Percentiles rank a stretch among this genome's conserved stretches.
These are phyloP conservation scores for Lagerstroemia speciosa DNA, from an alignment of 345 rosid genomes.

Conservation along the genomic window DNA sequence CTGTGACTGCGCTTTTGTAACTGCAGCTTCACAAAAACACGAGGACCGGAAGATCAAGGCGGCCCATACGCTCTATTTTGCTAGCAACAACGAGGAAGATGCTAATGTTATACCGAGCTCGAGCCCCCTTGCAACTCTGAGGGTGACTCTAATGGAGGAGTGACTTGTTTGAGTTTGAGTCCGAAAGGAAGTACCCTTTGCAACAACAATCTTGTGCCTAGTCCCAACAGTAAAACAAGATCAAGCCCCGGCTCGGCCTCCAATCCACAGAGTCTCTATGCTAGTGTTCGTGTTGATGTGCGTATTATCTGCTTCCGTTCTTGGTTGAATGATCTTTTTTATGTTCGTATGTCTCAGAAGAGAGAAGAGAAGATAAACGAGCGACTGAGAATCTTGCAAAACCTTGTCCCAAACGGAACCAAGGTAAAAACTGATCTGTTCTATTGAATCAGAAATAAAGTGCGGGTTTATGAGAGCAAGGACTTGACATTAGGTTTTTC, in stretches of 20 bases:
- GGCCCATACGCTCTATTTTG: slow-evolving; percentile 19
- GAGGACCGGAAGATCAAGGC: slow-evolving; percentile 32
- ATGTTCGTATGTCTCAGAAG: slow-evolving; percentile 37
- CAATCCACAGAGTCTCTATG: slow-evolving; percentile 80
- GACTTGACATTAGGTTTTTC: not conserved
- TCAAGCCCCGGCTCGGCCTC: slow-evolving; percentile 74
- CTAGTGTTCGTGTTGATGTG: slow-evolving; percentile 38
- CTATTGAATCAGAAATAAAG: not conserved
- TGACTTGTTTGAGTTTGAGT: slow-evolving; percentile 23
- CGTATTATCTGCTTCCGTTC: not conserved
- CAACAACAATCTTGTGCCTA: slow-evolving; percentile 17
- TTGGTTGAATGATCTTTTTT: not conserved
- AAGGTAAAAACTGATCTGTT: slow-evolving; percentile 31
- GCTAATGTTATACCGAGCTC: slow-evolving; percentile 23
- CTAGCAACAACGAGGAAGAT: slow-evolving; percentile 28
- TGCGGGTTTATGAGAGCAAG: not conserved
- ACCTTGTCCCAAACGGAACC: slow-evolving; percentile 84
- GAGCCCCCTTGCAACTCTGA: slow-evolving; percentile 48
- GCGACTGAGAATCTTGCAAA: slow-evolving; percentile 68
- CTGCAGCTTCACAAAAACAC: slow-evolving; percentile 23
- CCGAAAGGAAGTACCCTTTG: slow-evolving; percentile 20
- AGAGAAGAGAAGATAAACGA: slow-evolving; percentile 84
- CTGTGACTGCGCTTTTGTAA: not conserved
- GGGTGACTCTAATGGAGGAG: slow-evolving; percentile 41
- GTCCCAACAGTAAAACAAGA: slow-evolving; percentile 57